Evolutionary conservation across 78 protist genomes (phyloP), one percentile per base, ranked within the genome.

Genomic region (Dictyostelium brefeldianum): DNA sequence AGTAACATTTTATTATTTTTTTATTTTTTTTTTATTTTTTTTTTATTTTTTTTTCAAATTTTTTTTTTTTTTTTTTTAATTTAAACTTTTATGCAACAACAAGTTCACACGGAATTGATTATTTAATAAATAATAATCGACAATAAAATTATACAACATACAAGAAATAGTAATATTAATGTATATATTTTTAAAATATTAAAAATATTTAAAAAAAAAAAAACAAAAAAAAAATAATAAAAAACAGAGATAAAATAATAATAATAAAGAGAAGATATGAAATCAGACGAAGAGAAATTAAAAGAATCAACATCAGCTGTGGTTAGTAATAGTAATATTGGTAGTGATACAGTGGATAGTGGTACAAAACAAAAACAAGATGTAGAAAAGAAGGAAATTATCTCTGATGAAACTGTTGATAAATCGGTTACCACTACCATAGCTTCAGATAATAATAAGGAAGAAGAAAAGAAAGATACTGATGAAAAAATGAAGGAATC

Each of bases 221-320:
- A 20, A 56, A 56, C 18, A 56, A 56, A 56, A 56, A 20, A 56
- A 56, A 56, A 56, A 56, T 18, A 20, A 20, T 5, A 15, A 20
- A 18, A 56, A n/a, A 56, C 18, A 36, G 43, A 36, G 43, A 36
- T 36, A 36, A 36, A 36, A 36, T 36, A 56, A n/a, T n/a, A n/a
- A n/a, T n/a, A n/a, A n/a, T n/a, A n/a, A n/a, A n/a, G n/a, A n/a
- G n/a, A 56, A 59, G 25, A 59, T 9, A 59, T 59, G 69, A 59
- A 59, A 59, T 59, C 69, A 59, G 69, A 59, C 25, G 69, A 59
- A 22, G 69, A 59, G 11, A 59, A 59, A 59, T 59, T 29, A 22
- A 59, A 59, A n/a, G 69, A 59, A 22, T 59, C 69, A 59, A 59
- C 69, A 57, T n/a, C 65, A n/a, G 69, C 69, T 22, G 69, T 22